Evolutionary conservation across 768 basidiomycete species (phyloP).

Genomic region (Botryobasidium botryosum): DNA sequence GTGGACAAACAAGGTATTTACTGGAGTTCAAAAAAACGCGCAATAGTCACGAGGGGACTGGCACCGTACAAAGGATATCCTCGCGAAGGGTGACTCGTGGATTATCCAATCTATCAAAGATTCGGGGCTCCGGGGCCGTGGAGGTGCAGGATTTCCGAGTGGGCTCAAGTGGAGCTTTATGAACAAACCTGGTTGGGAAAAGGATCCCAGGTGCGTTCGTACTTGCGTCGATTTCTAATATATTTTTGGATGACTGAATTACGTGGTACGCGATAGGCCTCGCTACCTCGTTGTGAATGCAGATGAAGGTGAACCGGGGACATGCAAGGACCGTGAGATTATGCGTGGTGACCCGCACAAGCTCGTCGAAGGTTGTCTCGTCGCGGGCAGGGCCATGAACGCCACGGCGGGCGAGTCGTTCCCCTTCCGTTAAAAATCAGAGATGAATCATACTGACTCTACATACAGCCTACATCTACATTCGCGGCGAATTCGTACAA

Average conservation of each 20-base stretch:
- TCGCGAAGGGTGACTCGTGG: conserved; percentile 91
- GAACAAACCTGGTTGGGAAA: conserved; percentile 99
- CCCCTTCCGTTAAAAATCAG: background rate
- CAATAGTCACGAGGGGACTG: conserved; percentile 82
- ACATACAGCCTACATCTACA: conserved; percentile 99
- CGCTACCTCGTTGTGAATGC: conserved; percentile 96
- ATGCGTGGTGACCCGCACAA: conserved; percentile 97
- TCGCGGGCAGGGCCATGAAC: conserved; percentile 95
- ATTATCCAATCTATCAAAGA: conserved; percentile 94
- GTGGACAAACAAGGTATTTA: no score
- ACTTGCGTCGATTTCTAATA: background rate
- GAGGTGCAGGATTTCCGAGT: conserved; percentile 92
- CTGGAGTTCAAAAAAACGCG: background rate
- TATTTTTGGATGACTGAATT: background rate
- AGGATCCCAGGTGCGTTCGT: conserved; percentile 53
- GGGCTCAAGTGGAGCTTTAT: conserved; percentile 97
- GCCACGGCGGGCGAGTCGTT: conserved; percentile 47
- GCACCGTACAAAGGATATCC: conserved; percentile 94
- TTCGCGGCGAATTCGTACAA: conserved; percentile 95
- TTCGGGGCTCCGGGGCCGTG: conserved; percentile 86
- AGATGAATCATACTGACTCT: no score
- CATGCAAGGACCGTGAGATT: conserved; percentile 98
- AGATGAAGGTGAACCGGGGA: conserved; percentile 96
- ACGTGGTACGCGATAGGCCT: conserved; percentile 33
- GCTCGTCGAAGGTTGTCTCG: conserved; percentile 91